Evolutionary conservation across 768 basidiomycete genomes (phyloP).

Genomic region (Austroboletus festivus): DNA sequence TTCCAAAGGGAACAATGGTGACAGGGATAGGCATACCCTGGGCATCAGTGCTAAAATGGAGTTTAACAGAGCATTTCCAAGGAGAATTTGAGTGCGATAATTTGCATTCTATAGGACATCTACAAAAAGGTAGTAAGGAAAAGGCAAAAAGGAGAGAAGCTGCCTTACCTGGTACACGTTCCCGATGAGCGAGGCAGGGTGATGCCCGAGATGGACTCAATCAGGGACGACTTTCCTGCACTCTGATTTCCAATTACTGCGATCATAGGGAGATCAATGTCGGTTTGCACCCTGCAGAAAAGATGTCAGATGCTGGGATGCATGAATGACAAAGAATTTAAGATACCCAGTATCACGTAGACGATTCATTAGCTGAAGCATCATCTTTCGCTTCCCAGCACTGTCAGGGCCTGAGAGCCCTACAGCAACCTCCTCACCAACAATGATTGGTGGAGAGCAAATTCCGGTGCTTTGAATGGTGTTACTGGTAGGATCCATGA

Average conservation of each 20-base stretch:
- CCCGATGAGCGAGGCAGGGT: constrained; percentile 69
- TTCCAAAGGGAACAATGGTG: constrained; percentile 43
- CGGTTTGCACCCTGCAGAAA: constrained; percentile 52
- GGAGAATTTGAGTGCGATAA: constrained; percentile 37
- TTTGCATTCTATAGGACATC: constrained; percentile 58
- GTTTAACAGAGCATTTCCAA: constrained; percentile 52
- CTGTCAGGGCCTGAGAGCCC: constrained; percentile 51
- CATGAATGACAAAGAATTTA: neutral
- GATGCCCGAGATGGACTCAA: constrained; percentile 74
- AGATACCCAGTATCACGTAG: constrained; percentile 62
- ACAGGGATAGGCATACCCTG: constrained; percentile 38
- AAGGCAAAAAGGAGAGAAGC: neutral
- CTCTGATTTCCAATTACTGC: constrained; percentile 72
- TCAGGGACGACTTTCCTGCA: constrained; percentile 74
- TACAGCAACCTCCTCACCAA: constrained; percentile 29
- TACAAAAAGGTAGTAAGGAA: constrained; percentile 16
- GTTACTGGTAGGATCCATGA: too few species aligned
- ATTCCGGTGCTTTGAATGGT: neutral
- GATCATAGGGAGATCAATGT: constrained; percentile 72
- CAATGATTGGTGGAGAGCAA: neutral
- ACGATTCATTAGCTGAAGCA: constrained; percentile 60
- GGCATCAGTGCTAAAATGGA: constrained; percentile 43
- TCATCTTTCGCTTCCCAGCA: constrained; percentile 41
- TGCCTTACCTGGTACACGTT: constrained; percentile 64
- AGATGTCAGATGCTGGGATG: neutral